These are phyloP conservation scores for Neoarthrinium moseri DNA, from an alignment of 2,329 filamentous ascomycete genomes.

Conservation along the genomic window DNA sequence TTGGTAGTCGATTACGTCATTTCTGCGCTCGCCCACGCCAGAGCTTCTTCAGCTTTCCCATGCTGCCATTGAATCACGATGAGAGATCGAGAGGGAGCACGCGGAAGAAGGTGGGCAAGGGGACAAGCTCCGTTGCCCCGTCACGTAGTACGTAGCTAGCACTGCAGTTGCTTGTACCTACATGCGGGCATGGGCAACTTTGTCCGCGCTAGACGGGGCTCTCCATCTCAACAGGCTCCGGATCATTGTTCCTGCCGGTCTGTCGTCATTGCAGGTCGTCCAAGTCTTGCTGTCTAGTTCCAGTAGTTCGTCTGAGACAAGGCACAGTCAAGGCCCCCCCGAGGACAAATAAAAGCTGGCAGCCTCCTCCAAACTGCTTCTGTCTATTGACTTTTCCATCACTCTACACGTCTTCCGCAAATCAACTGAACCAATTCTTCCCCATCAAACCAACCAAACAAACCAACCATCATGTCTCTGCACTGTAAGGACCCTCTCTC, in stretches of 20 bases:
- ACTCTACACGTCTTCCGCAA: not conserved
- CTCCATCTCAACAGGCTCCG: too few relatives aligned
- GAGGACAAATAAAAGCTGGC: conserved; percentile 9
- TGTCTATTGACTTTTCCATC: conserved; percentile 5
- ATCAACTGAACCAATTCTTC: not conserved
- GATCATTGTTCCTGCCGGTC: conserved; percentile 4
- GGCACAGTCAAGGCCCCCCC: too few relatives aligned
- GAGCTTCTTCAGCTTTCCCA: not conserved
- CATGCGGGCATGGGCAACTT: not conserved
- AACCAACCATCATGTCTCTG: conserved; percentile 52
- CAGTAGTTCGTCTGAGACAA: not conserved
- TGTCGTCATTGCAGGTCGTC: conserved; percentile 9
- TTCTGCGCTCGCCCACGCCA: not conserved
- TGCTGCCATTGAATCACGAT: conserved; percentile 3
- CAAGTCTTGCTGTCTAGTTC: not conserved
- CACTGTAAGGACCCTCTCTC: too few relatives aligned
- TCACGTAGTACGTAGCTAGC: too few relatives aligned
- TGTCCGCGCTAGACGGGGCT: not conserved
- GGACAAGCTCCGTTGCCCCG: not conserved
- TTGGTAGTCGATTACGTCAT: conserved; percentile 12
- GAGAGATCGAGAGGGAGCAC: not conserved
- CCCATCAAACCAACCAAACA: conserved; percentile 5
- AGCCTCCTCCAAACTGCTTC: not conserved
- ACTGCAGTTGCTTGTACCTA: too few relatives aligned
- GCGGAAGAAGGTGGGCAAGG: not conserved